Evolutionary conservation across 1,139 yeast genomes (phyloP).

Genomic region (Trichomonascaceae sp.): DNA sequence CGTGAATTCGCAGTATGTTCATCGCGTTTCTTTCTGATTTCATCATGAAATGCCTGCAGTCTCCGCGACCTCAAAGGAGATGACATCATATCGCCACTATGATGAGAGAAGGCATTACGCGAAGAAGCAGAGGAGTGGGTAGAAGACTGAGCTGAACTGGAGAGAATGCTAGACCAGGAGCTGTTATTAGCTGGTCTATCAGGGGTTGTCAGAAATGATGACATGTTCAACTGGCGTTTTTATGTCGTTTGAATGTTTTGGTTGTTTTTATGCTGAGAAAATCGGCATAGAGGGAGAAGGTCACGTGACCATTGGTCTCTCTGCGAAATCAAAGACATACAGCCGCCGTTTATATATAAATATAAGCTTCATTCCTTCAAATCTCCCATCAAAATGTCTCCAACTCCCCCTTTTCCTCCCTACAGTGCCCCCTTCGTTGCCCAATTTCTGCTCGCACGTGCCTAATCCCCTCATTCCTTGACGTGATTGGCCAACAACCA

Average conservation of each 20-base stretch:
- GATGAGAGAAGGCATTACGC: conserved; percentile 1
- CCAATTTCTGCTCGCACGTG: not conserved
- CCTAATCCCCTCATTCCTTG: not conserved
- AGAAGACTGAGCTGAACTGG: not conserved
- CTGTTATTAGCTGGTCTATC: not conserved
- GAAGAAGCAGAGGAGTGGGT: not conserved
- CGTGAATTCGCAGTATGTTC: conserved; percentile 3
- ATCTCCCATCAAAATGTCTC: not conserved
- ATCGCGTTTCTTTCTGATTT: conserved; percentile 5
- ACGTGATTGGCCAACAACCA: not conserved
- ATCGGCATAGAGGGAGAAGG: no score
- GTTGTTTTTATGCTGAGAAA: no score
- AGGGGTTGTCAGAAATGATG: conserved; percentile 6
- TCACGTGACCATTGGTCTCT: not conserved
- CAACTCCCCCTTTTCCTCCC: not conserved
- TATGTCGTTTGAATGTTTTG: no score
- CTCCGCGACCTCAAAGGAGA: conserved; percentile 4
- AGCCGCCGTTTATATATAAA: not conserved
- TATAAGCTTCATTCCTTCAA: not conserved
- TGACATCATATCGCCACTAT: conserved; percentile 1
- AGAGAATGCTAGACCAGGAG: not conserved
- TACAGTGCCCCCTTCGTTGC: not conserved
- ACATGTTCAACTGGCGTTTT: not conserved
- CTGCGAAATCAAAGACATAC: not conserved
- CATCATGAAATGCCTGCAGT: conserved; percentile 3